Evolutionary conservation across 2,329 filamentous ascomycete species (phyloP), one percentile per base, ranked within the genome.

Genomic region (Sarocladium strictum): DNA sequence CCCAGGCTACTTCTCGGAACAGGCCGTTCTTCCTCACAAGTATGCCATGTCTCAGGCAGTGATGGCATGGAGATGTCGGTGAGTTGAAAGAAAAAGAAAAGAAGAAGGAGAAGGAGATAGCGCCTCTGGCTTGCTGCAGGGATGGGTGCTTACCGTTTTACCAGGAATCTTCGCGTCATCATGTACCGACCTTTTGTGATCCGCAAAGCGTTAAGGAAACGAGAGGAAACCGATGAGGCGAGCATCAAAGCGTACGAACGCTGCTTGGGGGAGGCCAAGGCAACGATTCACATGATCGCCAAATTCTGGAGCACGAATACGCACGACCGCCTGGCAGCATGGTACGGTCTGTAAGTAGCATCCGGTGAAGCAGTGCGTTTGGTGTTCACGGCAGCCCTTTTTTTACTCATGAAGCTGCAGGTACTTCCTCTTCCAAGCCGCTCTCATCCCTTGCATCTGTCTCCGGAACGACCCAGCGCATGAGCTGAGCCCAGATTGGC

Each of bases 241-340:
- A 62, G 59, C 33, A 41, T 52, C 1, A 43, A 58, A 51, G 64
- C 63, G 14, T 65, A 62, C 40, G 50, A 61, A n/a, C 81, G 81
- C 35, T 90, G 87, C 65, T 78, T 86, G n/a, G 77, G 83, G 53
- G 77, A 89, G 1, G 86, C 87, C 4, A 81, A 81, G 58, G 78
- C 84, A 60, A 84, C 85, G 0, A 88, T 91, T 58, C 78, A 84
- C 56, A 35, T 32, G 24, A 53, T 56, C 21, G 52, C 47, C 38
- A 41, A 56, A 40, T 56, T 53, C 33, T 56, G 55, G 55, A 27
- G n/a, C 7, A 21, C 19, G 5, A 33, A 32, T 50, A 29, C 24
- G 23, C 24, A 50, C 17, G 45, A 32, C 17, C 45, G 24, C 23
- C 26, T 50, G 26, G 45, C 45, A n/a, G 29, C 45, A 12, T 43